Evolutionary conservation across 2,329 filamentous ascomycete species (phyloP), one percentile per base, ranked within the genome.

Genomic region (Sporothrix mexicana): DNA sequence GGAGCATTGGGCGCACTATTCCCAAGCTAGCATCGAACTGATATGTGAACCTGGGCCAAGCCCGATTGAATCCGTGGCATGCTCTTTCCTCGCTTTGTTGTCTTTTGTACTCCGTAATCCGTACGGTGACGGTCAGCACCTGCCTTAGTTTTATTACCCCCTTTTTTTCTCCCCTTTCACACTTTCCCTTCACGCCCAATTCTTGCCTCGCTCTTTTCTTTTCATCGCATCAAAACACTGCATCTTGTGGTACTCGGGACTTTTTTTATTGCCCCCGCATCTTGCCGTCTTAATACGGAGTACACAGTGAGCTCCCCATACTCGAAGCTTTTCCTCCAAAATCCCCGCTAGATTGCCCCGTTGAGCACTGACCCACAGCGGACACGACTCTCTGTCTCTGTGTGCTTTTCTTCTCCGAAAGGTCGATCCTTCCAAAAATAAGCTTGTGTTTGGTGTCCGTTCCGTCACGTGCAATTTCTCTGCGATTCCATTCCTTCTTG

Each of bases 351-450:
- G 23, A 47, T 25, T 49, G n/a, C 41, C 43, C 43, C 5, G 62
- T n/a, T 12, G 5, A n/a, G 36, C 30, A 17, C 2, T 25, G 64
- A 41, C 64, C 64, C 64, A 68, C 64, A 68, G 25, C 15, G 45
- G 64, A 51, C 45, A 15, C 45, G 20, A 67, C 64, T 7, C 20
- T n/a, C 17, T 43, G 30, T 57, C 59, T 62, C 30, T 43, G 36
- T 62, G 57, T 15, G n/a, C n/a, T 62, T 61, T 61, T 62, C 57
- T 62, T 36, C 57, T 36, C 30, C 30, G 7, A 36, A 62, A 17
- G 2, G 59, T 43, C 51, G 59, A 57, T 30, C 36, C 23, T 68
- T 68, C 47, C 15, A 23, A 59, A 59, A 66, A 13, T n/a, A 51
- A 53, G 47, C 47, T 68, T 53, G 59, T 43, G 59, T 64, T 64